A percentile compares a stretch with the other conserved stretches of the same genome.
These are phyloP conservation scores for Sugiyamaella lignohabitans DNA, from an alignment of 805 yeast species.

Conservation along the genomic window DNA sequence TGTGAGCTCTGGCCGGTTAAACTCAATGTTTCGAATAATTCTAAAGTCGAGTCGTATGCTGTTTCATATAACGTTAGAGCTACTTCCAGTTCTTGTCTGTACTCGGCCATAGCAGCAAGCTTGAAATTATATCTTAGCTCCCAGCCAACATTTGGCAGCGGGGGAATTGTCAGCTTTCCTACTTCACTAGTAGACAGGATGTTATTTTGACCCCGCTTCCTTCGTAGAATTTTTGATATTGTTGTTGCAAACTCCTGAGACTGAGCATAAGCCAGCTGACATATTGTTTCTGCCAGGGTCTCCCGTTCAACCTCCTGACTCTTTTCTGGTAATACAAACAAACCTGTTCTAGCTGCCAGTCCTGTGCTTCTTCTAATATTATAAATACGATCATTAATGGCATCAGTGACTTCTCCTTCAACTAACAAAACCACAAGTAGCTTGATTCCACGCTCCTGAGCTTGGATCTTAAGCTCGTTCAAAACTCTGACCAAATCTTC, in stretches of 20 bases:
- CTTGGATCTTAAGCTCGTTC: constrained; percentile 15
- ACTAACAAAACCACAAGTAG: constrained; percentile 19
- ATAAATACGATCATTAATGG: constrained; percentile 30
- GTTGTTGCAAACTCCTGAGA: constrained; percentile 41
- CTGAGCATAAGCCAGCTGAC: constrained; percentile 37
- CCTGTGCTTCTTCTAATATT: constrained; percentile 38
- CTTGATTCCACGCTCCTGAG: constrained; percentile 13
- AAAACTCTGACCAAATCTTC: constrained; percentile 26
- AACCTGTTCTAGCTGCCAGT: constrained; percentile 40
- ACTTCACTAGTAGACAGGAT: constrained; percentile 17
- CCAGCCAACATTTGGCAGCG: constrained; percentile 36
- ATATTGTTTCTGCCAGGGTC: constrained; percentile 34
- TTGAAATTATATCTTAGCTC: constrained; percentile 47
- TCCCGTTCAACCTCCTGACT: constrained; percentile 36
- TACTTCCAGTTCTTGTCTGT: constrained; percentile 41
- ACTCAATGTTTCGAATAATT: constrained; percentile 31
- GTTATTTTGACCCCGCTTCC: constrained; percentile 30
- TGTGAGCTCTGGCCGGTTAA: constrained; percentile 9
- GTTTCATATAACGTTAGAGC: constrained; percentile 47
- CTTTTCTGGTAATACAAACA: constrained; percentile 39
- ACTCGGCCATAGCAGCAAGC: constrained; percentile 44
- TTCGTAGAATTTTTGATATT: constrained; percentile 38
- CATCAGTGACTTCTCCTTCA: constrained; percentile 16
- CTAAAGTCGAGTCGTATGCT: constrained; percentile 46
- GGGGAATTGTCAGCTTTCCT: constrained; percentile 10